phyloP scores from a whole-genome alignment of 768 basidiomycete species.

The Tulasnella sp. region DNA sequence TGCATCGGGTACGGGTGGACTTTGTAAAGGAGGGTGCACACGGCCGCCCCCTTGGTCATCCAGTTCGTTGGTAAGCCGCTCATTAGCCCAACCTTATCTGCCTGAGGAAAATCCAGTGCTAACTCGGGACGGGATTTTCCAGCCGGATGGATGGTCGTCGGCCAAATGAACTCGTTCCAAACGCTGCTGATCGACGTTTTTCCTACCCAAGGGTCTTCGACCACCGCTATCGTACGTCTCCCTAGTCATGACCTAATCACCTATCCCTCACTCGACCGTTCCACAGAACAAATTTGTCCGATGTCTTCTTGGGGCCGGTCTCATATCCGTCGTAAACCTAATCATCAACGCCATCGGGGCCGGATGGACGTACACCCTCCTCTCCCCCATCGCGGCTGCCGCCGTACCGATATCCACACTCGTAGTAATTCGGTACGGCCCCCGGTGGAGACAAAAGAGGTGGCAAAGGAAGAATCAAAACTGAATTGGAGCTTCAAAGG shows the following conservation, averaged over 20 bases:
- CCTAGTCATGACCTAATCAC: not conserved
- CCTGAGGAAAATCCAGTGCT: not conserved
- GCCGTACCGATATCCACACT: slow-evolving; percentile 48
- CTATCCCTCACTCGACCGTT: not conserved
- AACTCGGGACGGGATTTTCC: not conserved
- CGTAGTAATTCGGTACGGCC: slow-evolving; percentile 52
- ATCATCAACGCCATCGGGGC: slow-evolving; percentile 55
- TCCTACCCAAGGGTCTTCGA: slow-evolving; percentile 4
- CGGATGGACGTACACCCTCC: slow-evolving; percentile 68
- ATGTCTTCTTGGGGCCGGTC: slow-evolving; percentile 55
- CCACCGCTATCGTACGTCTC: slow-evolving; percentile 2
- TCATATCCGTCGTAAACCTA: slow-evolving; percentile 60
- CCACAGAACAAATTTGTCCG: slow-evolving; percentile 68
- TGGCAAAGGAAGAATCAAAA: not conserved
- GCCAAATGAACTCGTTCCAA: slow-evolving; percentile 17
- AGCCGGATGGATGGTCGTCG: slow-evolving; percentile 16
- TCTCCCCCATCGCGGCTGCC: slow-evolving; percentile 48
- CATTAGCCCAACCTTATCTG: not conserved
- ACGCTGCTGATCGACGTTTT: slow-evolving; percentile 21
- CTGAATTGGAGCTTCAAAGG: not conserved
- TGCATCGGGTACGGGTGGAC: slow-evolving; percentile 35
- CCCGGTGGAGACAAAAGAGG: slow-evolving; percentile 39
- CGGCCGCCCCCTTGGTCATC: slow-evolving; percentile 34
- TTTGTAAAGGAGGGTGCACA: slow-evolving; percentile 30
- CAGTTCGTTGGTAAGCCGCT: slow-evolving; percentile 33